phyloP scores from a whole-genome alignment of 75 land plant species.

The Azolla pinnata region DNA sequence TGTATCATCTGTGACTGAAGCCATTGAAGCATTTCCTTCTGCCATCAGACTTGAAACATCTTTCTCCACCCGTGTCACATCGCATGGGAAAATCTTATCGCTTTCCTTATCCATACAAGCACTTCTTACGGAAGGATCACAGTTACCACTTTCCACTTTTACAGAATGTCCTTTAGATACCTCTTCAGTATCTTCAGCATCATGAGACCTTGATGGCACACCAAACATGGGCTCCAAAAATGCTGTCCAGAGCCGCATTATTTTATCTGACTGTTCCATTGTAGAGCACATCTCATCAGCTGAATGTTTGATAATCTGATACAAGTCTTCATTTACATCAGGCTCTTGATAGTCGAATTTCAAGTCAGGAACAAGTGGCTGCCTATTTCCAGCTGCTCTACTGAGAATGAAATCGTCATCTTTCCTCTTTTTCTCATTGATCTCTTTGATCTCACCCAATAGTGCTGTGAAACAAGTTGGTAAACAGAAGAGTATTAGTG shows the following conservation, averaged over 20 bases:
- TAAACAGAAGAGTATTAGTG: background rate
- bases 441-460: conserved; percentile 77
- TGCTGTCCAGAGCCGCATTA: conserved; percentile 72
- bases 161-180: conserved; percentile 31
- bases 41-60: too few relatives aligned
- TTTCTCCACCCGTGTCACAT: too few relatives aligned
- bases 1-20: too few relatives aligned
- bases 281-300: conserved; percentile 65
- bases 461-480: conserved; percentile 34
- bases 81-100: too few relatives aligned
- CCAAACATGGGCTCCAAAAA: conserved; percentile 79
- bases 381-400: conserved; percentile 62
- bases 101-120: too few relatives aligned
- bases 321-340: conserved; percentile 76
- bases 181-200: conserved; percentile 70
- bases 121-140: too few relatives aligned
- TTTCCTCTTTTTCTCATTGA: conserved; percentile 63
- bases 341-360: conserved; percentile 61
- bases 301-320: conserved; percentile 69
- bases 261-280: conserved; percentile 70
- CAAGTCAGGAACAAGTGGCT: conserved; percentile 58
- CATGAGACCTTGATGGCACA: conserved; percentile 53
- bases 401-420: conserved; percentile 71
- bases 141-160: conserved; percentile 24
- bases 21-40: too few relatives aligned